A percentile compares a stretch with the other conserved stretches of the same genome.
Evolutionary conservation across 345 rosid genomes (phyloP).

Genomic region (Luvunga scandens): DNA sequence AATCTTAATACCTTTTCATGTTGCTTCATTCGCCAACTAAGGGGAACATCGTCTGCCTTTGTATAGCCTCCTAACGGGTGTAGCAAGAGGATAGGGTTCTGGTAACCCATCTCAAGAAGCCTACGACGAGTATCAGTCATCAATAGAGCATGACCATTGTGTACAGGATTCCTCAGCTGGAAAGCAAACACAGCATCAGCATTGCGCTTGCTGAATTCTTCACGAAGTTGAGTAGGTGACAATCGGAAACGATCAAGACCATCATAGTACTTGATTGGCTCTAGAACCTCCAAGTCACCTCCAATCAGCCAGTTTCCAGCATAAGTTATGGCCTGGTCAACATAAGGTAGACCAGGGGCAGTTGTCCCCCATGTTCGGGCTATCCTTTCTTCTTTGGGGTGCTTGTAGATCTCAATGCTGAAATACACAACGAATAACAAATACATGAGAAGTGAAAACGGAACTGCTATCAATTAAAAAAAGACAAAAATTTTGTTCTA

Average conservation of each 20-base stretch:
- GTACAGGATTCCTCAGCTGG: constrained; percentile 98
- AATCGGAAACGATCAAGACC: constrained; percentile 86
- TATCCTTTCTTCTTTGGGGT: constrained; percentile 91
- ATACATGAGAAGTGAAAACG: neutral
- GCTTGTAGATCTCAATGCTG: constrained; percentile 96
- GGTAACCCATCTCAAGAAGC: constrained; percentile 93
- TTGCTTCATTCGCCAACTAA: constrained; percentile 96
- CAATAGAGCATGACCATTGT: constrained; percentile 92
- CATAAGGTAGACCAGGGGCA: constrained; percentile 89
- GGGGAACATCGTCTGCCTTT: constrained; percentile 95
- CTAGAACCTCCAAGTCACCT: constrained; percentile 89
- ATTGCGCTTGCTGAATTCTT: constrained; percentile 75
- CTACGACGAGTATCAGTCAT: constrained; percentile 92
- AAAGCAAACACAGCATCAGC: constrained; percentile 98
- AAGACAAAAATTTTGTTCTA: neutral
- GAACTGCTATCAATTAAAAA: neutral
- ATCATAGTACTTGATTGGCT: constrained; percentile 80
- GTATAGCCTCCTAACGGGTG: constrained; percentile 94
- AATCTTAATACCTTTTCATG: constrained; percentile 73
- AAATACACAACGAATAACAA: constrained; percentile 15
- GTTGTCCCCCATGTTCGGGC: constrained; percentile 99
- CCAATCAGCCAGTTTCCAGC: constrained; percentile 94
- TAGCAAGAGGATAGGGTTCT: constrained; percentile 90
- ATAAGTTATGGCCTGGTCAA: constrained; percentile 61
- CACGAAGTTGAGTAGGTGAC: constrained; percentile 78